These are phyloP conservation scores for Rhododendron ferrugineum DNA, from an alignment of 148 eudicot species.

Conservation along the genomic window DNA sequence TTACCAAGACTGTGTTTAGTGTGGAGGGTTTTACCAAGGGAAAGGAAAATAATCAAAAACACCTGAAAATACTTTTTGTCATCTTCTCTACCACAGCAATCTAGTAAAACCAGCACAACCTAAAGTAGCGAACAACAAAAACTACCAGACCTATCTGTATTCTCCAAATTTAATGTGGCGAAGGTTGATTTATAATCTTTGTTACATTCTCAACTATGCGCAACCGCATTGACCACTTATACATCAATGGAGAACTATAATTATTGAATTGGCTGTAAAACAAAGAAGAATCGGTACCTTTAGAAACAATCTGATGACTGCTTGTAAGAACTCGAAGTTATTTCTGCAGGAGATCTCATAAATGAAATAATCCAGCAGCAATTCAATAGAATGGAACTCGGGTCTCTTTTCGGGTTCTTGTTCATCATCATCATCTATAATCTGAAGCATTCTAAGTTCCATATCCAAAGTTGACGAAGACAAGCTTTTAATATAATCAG, in stretches of 20 bases:
- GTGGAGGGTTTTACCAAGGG: not conserved
- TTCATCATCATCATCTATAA: conserved; percentile 63
- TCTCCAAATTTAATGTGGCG: not conserved
- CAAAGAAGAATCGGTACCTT: conserved; percentile 43
- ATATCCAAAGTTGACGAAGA: conserved; percentile 88
- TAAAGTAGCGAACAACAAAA: not conserved
- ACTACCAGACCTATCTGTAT: not conserved
- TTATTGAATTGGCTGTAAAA: not conserved
- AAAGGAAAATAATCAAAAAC: not conserved
- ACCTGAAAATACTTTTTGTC: not conserved
- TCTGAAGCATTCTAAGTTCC: conserved; percentile 96
- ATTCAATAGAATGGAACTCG: conserved; percentile 56
- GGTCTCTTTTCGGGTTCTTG: conserved; percentile 49
- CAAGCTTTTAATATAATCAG: conserved; percentile 74
- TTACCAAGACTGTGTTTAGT: not conserved
- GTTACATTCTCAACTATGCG: not conserved
- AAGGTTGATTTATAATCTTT: not conserved
- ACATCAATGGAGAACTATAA: not conserved
- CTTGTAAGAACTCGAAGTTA: conserved; percentile 94
- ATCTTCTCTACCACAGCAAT: not conserved
- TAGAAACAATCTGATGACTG: conserved; percentile 71
- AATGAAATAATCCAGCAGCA: conserved; percentile 81
- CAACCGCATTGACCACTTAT: not conserved
- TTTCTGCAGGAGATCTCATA: conserved; percentile 65
- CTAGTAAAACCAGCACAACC: not conserved